A percentile compares a stretch with the other conserved stretches of the same genome.
Evolutionary conservation across 1,139 yeast genomes (phyloP).

Genomic region (Geotrichum candidum): DNA sequence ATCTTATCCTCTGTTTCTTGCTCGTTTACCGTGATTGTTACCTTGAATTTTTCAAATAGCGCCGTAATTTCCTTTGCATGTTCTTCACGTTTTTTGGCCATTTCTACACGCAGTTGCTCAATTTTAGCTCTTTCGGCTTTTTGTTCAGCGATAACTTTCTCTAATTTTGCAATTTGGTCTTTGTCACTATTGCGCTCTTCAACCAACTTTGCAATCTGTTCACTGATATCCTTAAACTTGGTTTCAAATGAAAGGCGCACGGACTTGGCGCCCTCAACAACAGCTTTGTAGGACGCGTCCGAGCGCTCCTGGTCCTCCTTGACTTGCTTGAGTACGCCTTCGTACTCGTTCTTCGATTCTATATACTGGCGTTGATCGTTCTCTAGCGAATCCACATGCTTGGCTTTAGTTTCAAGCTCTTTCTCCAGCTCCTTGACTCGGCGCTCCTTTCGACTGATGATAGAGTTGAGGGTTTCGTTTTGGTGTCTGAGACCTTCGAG

Average conservation of each 20-base stretch:
- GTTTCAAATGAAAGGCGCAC: constrained; percentile 3
- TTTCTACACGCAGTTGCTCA: constrained; percentile 21
- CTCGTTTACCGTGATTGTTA: constrained; percentile 1
- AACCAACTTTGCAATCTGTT: constrained; percentile 8
- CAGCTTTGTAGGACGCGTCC: constrained; percentile 16
- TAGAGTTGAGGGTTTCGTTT: constrained; percentile 26
- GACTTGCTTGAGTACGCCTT: constrained; percentile 5
- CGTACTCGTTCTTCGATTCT: constrained; percentile 12
- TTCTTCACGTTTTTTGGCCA: constrained; percentile 21
- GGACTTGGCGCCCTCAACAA: constrained; percentile 5
- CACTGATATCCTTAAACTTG: constrained; percentile 6
- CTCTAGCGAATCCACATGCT: constrained; percentile 12
- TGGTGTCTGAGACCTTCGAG: constrained; percentile 29
- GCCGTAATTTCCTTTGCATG: constrained; percentile 22
- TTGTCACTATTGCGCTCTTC: constrained; percentile 22
- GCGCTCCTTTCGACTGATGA: constrained; percentile 29
- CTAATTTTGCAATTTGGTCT: constrained; percentile 18
- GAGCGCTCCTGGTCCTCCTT: constrained; percentile 23
- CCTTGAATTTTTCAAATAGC: constrained; percentile 5
- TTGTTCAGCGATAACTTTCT: constrained; percentile 8
- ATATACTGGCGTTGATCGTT: constrained; percentile 13
- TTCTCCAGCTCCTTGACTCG: constrained; percentile 25
- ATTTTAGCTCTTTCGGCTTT: constrained; percentile 9
- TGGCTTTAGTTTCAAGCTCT: constrained; percentile 2
- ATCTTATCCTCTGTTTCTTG: constrained; percentile 4